phyloP scores from a whole-genome alignment of 2,329 filamentous ascomycete species.

The Colletotrichum sansevieriae region DNA sequence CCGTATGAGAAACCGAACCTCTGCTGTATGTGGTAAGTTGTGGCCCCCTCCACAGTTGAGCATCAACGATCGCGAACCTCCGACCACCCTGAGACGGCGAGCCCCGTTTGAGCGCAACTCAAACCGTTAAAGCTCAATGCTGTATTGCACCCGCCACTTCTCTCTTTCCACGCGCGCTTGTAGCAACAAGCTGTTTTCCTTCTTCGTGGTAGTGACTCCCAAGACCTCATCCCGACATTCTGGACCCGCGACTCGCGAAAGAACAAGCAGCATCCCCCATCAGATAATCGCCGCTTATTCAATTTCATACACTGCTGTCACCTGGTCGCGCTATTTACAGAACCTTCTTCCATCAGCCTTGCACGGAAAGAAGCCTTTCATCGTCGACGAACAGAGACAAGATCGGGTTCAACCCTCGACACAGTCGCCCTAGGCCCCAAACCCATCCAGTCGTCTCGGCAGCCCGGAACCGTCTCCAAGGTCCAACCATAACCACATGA shows the following conservation, averaged over 20 bases:
- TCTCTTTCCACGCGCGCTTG: neutral
- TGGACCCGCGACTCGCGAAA: neutral
- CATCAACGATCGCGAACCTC: constrained; percentile 33
- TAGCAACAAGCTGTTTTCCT: neutral
- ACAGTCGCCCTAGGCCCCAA: neutral
- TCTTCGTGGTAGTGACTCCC: neutral
- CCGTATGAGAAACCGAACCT: constrained; percentile 1
- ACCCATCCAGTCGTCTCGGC: neutral
- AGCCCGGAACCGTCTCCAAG: constrained; percentile 17
- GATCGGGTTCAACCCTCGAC: constrained; percentile 12
- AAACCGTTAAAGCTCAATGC: constrained; percentile 41
- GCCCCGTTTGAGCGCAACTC: constrained; percentile 41
- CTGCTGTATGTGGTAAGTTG: constrained; percentile 13
- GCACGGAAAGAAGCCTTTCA: neutral
- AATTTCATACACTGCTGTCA: constrained; percentile 13
- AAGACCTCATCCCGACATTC: neutral
- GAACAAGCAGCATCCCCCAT: constrained; percentile 13
- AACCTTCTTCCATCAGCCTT: constrained; percentile 2
- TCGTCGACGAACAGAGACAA: neutral
- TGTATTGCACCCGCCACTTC: constrained; percentile 24
- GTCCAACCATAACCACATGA: constrained; percentile 13
- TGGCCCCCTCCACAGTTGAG: neutral
- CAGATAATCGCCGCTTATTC: neutral
- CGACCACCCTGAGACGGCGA: constrained; percentile 40
- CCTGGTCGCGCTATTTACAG: constrained; percentile 4